A percentile compares a stretch with the other conserved stretches of the same genome.
Evolutionary conservation across 2,329 filamentous ascomycete genomes (phyloP).

Genomic region (Onygenales sp.): DNA sequence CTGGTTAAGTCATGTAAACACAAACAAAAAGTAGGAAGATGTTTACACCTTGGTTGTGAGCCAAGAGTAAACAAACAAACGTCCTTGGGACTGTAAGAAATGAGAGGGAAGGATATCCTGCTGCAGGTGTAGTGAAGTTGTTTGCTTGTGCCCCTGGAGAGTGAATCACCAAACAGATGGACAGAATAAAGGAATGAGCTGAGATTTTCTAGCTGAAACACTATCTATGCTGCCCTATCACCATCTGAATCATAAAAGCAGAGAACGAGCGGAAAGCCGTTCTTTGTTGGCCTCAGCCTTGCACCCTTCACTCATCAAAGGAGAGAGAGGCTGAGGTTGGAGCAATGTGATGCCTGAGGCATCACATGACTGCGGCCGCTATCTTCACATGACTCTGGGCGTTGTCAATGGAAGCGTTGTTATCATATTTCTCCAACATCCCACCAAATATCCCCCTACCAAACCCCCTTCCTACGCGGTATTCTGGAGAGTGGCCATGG

Average conservation of each 20-base stretch:
- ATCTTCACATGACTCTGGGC: not conserved
- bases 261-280: too few species aligned
- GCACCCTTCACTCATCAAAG: too few species aligned
- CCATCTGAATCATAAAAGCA: too few species aligned
- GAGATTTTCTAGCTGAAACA: not conserved
- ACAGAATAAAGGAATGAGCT: not conserved
- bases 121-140: not conserved
- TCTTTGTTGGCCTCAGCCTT: too few species aligned
- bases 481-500: conserved; percentile 3
- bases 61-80: not conserved
- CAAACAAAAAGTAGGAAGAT: too few species aligned
- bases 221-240: not conserved
- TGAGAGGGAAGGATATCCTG: not conserved
- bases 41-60: not conserved
- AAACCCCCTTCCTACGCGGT: not conserved
- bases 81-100: not conserved
- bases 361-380: not conserved
- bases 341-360: too few species aligned
- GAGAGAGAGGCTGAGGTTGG: too few species aligned
- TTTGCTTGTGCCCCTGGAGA: not conserved
- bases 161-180: not conserved
- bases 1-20: too few species aligned
- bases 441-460: not conserved
- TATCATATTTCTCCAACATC: too few species aligned
- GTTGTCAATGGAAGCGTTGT: too few species aligned